phyloP scores from a whole-genome alignment of 2,329 filamentous ascomycete species.

The Monosporascus sp. region DNA sequence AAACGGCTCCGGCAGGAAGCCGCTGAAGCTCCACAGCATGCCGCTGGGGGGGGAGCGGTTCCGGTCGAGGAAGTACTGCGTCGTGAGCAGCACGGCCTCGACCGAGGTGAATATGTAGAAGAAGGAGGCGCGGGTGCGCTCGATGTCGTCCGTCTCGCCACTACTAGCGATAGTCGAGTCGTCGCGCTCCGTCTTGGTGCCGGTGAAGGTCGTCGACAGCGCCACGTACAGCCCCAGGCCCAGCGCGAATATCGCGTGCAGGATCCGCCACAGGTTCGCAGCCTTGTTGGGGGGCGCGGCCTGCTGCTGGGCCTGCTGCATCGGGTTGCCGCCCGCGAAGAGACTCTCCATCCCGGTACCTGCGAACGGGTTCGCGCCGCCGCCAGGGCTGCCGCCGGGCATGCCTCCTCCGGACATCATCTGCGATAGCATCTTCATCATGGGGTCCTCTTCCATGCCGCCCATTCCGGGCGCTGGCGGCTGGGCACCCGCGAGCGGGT shows the following conservation, averaged over 20 bases:
- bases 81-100: slow-evolving; percentile 67
- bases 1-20: slow-evolving; percentile 61
- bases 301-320: slow-evolving; percentile 15
- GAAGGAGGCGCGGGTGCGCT: slow-evolving; percentile 46
- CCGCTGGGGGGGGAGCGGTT: slow-evolving; percentile 52
- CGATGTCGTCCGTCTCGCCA: slow-evolving; percentile 21
- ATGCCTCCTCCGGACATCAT: slow-evolving; percentile 50
- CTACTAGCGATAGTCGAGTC: slow-evolving; percentile 30
- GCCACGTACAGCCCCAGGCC: slow-evolving; percentile 66
- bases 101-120: slow-evolving; percentile 79
- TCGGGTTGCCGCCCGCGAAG: slow-evolving; percentile 33
- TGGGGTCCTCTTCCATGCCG: slow-evolving; percentile 50
- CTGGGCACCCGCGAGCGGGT: slow-evolving; percentile 15
- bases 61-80: slow-evolving; percentile 65
- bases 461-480: slow-evolving; percentile 25
- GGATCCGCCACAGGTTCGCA: slow-evolving; percentile 60
- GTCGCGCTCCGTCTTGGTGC: slow-evolving; percentile 57
- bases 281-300: slow-evolving; percentile 32
- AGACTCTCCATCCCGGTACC: slow-evolving; percentile 23
- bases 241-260: slow-evolving; percentile 69
- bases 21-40: slow-evolving; percentile 56
- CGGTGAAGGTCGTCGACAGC: slow-evolving; percentile 62
- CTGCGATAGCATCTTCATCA: slow-evolving; percentile 72
- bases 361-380: slow-evolving; percentile 30
- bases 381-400: slow-evolving; percentile 28